Base-by-base conservation (phyloP, 306 rosid genomes). In the Parietaria judaica region DNA sequence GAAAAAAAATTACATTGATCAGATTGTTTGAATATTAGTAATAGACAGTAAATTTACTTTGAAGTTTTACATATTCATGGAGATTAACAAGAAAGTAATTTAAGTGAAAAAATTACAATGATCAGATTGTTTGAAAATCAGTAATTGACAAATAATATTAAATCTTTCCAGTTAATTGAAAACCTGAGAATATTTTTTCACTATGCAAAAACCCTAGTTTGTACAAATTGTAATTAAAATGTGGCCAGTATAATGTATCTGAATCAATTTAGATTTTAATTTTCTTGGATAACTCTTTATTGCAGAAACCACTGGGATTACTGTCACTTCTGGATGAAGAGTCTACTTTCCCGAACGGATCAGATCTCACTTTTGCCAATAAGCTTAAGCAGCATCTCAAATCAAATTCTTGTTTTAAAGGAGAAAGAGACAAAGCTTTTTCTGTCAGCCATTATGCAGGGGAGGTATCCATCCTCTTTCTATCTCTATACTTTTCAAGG, bases 301-400 rank as follows among this genome's bases (percentile, higher is more conserved):
- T 70, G 85, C 96, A 94, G 99, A 88, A 85, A 83, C 99, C 99
- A 36, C 66, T 94, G 87, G 99, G 99, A 67, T 78, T 94, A 65
- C 75, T 94, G 55, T 88, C 99, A 73, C 80, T 94, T 75, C 66
- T 94, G 70, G 99, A 86, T 37, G 99, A 94, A 75, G 99, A 94
- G 80, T 94, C 99, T 60, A 94, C 97, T 67, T 94, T 94, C 70
- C 99, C 99, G 45, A 94, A 94, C 69, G 99, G 97, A 68, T 77
- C 95, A 1, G 99, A 94, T 71, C 61, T 94, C 76, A 84, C 97
- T 51, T 88, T 94, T 59, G 99, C 97, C 43, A 74, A 86, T 82
- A 94, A 94, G 79, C 95, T 94, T 55, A 94, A 88, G 90, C 97
- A 88, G 74, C 99, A 94, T 71, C 77, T 94, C 72, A 78, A 67